Percentiles rank a stretch among this genome's conserved stretches.
These are phyloP conservation scores for Metrosideros polymorpha DNA, from an alignment of 441 rosid species.

Conservation along the genomic window DNA sequence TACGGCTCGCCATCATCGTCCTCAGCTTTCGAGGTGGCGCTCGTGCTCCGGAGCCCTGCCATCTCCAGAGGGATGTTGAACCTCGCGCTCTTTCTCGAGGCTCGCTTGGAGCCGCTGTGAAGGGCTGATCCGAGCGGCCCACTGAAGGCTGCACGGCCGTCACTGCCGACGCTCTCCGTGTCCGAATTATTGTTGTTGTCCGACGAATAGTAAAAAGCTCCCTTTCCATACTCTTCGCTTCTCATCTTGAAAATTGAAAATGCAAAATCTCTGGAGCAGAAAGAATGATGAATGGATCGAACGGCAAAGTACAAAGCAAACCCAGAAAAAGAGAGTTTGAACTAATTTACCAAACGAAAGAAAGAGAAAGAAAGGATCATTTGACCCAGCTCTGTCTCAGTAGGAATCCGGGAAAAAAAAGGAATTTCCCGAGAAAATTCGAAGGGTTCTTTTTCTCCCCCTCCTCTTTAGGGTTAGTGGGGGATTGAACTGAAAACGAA, in stretches of 20 bases:
- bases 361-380: not conserved
- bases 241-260: conserved; percentile 9
- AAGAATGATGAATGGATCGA: not conserved
- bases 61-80: conserved; percentile 33
- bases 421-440: not conserved
- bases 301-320: not conserved
- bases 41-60: not conserved
- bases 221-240: conserved; percentile 20
- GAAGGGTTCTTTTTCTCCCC: not conserved
- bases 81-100: conserved; percentile 61
- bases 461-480: not conserved
- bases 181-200: conserved; percentile 40
- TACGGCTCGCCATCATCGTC: conserved; percentile 31
- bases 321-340: not conserved
- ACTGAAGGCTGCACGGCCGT: conserved; percentile 53
- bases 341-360: not conserved
- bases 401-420: not conserved
- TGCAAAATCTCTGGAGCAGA: not conserved
- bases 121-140: conserved; percentile 42
- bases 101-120: conserved; percentile 24
- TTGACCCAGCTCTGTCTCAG: not conserved
- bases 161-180: conserved; percentile 44
- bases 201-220: conserved; percentile 15
- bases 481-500: not conserved
- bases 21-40: not conserved